These are phyloP conservation scores for Hirsutella minnesotensis DNA, from an alignment of 2,329 filamentous ascomycete species.

Conservation along the genomic window DNA sequence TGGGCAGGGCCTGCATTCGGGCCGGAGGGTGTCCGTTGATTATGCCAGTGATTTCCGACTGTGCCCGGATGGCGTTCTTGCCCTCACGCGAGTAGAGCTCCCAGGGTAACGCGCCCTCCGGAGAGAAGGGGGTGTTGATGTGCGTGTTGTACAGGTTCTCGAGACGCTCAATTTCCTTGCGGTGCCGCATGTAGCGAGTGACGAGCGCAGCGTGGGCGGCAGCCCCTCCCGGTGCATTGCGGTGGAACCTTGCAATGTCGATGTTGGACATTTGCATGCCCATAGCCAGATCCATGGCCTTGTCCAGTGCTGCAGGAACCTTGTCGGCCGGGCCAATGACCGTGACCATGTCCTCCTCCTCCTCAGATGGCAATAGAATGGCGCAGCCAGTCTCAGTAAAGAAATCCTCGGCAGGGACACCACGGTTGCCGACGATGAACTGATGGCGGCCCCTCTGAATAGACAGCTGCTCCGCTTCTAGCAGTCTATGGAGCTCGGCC, in stretches of 20 bases:
- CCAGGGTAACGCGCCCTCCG: constrained; percentile 65
- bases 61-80: constrained; percentile 69
- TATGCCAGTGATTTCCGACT: constrained; percentile 62
- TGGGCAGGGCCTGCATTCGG: constrained; percentile 51
- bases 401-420: constrained; percentile 73
- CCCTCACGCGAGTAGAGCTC: constrained; percentile 79
- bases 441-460: constrained; percentile 84
- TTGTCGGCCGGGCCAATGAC: constrained; percentile 69
- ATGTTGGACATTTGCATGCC: constrained; percentile 77
- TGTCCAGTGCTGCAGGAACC: constrained; percentile 65
- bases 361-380: constrained; percentile 65
- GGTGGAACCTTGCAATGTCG: constrained; percentile 71
- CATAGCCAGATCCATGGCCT: constrained; percentile 78
- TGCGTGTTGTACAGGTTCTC: constrained; percentile 74
- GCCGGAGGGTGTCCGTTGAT: constrained; percentile 64
- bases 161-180: constrained; percentile 69
- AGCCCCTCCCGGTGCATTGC: constrained; percentile 58
- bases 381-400: constrained; percentile 82
- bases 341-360: constrained; percentile 73
- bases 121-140: constrained; percentile 66
- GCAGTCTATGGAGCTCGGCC: constrained; percentile 60
- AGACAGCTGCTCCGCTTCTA: constrained; percentile 66
- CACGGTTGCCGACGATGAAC: constrained; percentile 83
- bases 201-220: constrained; percentile 73
- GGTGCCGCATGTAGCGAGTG: constrained; percentile 76